These are phyloP conservation scores for Protomyces pachydermus DNA, from an alignment of 1,139 yeast genomes.

Conservation along the genomic window DNA sequence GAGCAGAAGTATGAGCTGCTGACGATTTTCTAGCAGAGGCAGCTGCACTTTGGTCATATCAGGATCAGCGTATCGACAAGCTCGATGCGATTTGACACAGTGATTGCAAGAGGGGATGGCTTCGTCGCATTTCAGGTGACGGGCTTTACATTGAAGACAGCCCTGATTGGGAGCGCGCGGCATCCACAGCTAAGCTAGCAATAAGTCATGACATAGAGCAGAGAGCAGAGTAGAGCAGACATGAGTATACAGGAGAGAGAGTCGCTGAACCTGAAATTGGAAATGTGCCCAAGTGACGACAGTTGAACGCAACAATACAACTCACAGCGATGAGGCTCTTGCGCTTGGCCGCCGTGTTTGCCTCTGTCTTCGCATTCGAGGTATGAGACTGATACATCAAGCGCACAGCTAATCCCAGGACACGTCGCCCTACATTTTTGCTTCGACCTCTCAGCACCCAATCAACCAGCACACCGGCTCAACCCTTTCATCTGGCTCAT, in stretches of 20 bases:
- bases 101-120: not conserved
- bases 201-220: not conserved
- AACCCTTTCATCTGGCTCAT: constrained; percentile 9
- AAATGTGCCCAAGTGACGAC: too few relatives aligned
- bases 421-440: constrained; percentile 14
- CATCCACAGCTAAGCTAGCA: not conserved
- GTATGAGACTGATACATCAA: not conserved
- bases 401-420: not conserved
- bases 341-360: not conserved
- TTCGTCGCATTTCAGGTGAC: not conserved
- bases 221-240: too few relatives aligned
- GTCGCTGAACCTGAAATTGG: too few relatives aligned
- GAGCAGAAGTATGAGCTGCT: not conserved
- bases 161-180: not conserved
- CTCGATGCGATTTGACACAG: not conserved
- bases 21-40: not conserved
- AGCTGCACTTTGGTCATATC: not conserved
- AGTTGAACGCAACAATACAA: not conserved
- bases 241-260: too few relatives aligned
- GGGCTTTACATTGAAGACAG: not conserved
- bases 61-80: not conserved
- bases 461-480: constrained; percentile 8
- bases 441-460: constrained; percentile 5
- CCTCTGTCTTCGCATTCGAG: not conserved
- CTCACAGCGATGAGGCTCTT: not conserved